Conservation (phyloP, 805 yeast species). For the Cyberlindnera suaveolens region DNA sequence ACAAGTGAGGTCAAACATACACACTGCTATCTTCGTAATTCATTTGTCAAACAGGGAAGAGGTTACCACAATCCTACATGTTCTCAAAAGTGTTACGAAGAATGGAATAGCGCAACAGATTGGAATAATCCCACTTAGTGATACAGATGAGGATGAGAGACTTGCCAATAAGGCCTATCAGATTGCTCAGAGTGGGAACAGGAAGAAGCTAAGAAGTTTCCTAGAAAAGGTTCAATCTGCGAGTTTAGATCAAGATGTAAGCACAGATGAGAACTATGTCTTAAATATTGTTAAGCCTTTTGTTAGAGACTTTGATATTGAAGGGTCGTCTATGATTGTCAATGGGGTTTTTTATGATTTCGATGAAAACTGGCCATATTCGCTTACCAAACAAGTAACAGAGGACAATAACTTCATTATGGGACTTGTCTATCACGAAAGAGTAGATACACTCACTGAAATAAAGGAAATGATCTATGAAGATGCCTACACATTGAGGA, state of each 20-base stretch:
- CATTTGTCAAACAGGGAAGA: slow-evolving; percentile 51
- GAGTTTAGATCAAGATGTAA: background rate
- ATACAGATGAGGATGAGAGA: slow-evolving; percentile 14
- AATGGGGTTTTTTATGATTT: slow-evolving; percentile 67
- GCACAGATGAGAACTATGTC: slow-evolving; percentile 13
- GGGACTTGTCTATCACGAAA: slow-evolving; percentile 21
- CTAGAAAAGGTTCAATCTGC: slow-evolving; percentile 2
- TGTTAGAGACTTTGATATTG: slow-evolving; percentile 33
- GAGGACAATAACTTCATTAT: slow-evolving; percentile 39
- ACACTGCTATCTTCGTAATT: slow-evolving; percentile 64
- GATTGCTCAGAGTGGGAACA: slow-evolving; percentile 10
- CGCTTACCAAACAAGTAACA: slow-evolving; percentile 44
- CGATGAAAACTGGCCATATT: slow-evolving; percentile 47
- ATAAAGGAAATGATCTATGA: slow-evolving; percentile 36
- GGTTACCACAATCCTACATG: slow-evolving; percentile 41
- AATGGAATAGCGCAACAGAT: slow-evolving; percentile 70
- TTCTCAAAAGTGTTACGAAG: slow-evolving; percentile 43
- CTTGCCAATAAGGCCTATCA: slow-evolving; percentile 17
- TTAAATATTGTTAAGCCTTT: slow-evolving; percentile 23
- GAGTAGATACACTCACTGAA: slow-evolving; percentile 20
- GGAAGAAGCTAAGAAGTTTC: slow-evolving; percentile 9
- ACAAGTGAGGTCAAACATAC: slow-evolving; percentile 63
- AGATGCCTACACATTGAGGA: slow-evolving; percentile 38
- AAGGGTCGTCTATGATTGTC: slow-evolving; percentile 48
- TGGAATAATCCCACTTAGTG: slow-evolving; percentile 67